Evolutionary conservation across 805 yeast species (phyloP).

Genomic region (Candida ovalis): DNA sequence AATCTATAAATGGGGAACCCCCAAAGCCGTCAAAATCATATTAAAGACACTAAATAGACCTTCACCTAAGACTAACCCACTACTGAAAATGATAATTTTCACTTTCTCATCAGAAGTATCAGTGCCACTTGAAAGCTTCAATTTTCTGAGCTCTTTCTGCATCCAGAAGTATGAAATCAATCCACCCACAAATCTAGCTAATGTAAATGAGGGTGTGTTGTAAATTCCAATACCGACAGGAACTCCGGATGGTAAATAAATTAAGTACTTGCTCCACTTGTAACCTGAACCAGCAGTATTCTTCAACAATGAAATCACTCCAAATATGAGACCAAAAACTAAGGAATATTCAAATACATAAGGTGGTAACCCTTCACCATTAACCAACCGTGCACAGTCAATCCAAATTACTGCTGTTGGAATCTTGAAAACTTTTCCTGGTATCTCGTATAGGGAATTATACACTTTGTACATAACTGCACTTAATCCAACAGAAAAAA

Average conservation of each 20-base stretch:
- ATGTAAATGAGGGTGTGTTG: slow-evolving; percentile 87
- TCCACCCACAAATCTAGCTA: slow-evolving; percentile 93
- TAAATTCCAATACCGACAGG: slow-evolving; percentile 97
- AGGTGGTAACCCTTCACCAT: slow-evolving; percentile 88
- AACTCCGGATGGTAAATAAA: slow-evolving; percentile 85
- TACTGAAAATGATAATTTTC: slow-evolving; percentile 78
- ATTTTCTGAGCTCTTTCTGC: slow-evolving; percentile 22
- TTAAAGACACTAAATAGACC: slow-evolving; percentile 83
- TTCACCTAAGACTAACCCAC: slow-evolving; percentile 92
- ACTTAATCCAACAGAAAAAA: slow-evolving; percentile 77
- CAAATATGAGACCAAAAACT: slow-evolving; percentile 65
- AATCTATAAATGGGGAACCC: slow-evolving; percentile 52
- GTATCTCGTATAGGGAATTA: slow-evolving; percentile 78
- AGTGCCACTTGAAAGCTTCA: not conserved
- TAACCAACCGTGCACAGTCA: slow-evolving; percentile 89
- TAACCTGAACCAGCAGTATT: slow-evolving; percentile 41
- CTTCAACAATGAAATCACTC: slow-evolving; percentile 58
- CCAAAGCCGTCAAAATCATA: slow-evolving; percentile 69
- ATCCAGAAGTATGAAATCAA: slow-evolving; percentile 59
- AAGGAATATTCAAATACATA: slow-evolving; percentile 60
- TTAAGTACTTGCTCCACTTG: slow-evolving; percentile 34
- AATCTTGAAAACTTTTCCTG: slow-evolving; percentile 74
- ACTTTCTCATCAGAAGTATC: slow-evolving; percentile 48
- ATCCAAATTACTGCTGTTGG: slow-evolving; percentile 98
- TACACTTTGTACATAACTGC: slow-evolving; percentile 80